These are phyloP conservation scores for Termitomyces eurrhizus DNA, from an alignment of 768 basidiomycete genomes.

Conservation along the genomic window DNA sequence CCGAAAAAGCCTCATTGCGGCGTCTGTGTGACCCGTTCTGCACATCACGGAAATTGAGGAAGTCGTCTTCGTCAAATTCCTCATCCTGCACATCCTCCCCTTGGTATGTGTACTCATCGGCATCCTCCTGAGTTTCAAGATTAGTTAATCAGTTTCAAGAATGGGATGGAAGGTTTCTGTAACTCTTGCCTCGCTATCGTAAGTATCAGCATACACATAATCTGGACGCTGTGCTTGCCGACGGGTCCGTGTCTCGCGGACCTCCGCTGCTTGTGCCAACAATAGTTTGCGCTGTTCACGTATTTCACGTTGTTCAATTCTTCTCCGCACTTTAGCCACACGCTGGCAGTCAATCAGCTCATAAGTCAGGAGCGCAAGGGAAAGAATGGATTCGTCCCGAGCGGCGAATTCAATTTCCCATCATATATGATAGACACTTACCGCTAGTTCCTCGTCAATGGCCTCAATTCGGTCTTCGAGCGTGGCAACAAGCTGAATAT, in stretches of 20 bases:
- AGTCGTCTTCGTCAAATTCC: slow-evolving; percentile 53
- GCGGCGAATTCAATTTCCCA: background rate
- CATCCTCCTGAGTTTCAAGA: slow-evolving; percentile 47
- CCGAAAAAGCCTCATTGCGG: slow-evolving; percentile 26
- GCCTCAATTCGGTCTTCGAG: slow-evolving; percentile 62
- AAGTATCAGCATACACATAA: slow-evolving; percentile 72
- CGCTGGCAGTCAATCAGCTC: slow-evolving; percentile 41
- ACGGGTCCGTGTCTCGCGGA: slow-evolving; percentile 77
- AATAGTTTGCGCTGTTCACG: slow-evolving; percentile 60
- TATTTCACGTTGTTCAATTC: slow-evolving; percentile 70
- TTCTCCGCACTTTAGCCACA: slow-evolving; percentile 64
- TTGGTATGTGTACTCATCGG: slow-evolving; percentile 62
- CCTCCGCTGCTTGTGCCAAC: slow-evolving; percentile 72
- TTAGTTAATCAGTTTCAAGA: slow-evolving; percentile 23
- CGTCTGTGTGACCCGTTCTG: slow-evolving; percentile 38
- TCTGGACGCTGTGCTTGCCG: slow-evolving; percentile 70
- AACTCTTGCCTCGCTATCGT: slow-evolving; percentile 60
- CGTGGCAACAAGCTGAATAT: slow-evolving; percentile 54
- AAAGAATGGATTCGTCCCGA: slow-evolving; percentile 4
- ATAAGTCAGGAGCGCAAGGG: slow-evolving; percentile 5
- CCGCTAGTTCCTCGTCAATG: slow-evolving; percentile 68
- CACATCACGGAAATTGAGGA: slow-evolving; percentile 39
- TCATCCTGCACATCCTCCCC: slow-evolving; percentile 69
- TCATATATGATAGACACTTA: slow-evolving; percentile 49
- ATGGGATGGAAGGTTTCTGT: slow-evolving; percentile 13